Evolutionary conservation across 1,284 basidiomycete species (phyloP).

Genomic region (Apiotrichum gamsii): DNA sequence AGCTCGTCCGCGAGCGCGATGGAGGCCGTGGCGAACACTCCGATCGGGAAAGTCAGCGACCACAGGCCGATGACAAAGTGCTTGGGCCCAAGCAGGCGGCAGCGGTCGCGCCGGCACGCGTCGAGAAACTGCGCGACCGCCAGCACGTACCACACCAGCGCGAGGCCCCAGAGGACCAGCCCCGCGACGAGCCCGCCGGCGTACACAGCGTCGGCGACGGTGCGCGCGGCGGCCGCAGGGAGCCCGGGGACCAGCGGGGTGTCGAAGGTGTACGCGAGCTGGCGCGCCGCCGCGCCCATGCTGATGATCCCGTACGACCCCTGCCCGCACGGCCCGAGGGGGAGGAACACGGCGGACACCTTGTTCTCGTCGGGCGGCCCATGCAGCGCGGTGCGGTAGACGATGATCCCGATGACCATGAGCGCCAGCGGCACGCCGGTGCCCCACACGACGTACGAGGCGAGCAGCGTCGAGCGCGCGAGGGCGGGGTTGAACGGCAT

Average conservation of each 20-base stretch:
- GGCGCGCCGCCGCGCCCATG: constrained; percentile 51
- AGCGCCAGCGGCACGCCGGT: constrained; percentile 52
- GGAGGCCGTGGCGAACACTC: constrained; percentile 60
- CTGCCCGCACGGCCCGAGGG: constrained; percentile 56
- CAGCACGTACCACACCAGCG: constrained; percentile 48
- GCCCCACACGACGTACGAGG: constrained; percentile 50
- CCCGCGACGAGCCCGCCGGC: constrained; percentile 33
- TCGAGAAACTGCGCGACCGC: constrained; percentile 37
- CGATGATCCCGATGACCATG: constrained; percentile 56
- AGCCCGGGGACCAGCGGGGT: constrained; percentile 29
- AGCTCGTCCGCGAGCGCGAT: constrained; percentile 54
- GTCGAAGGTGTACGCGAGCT: constrained; percentile 48
- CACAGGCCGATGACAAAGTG: constrained; percentile 41
- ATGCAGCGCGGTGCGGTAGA: constrained; percentile 49
- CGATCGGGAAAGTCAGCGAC: constrained; percentile 46
- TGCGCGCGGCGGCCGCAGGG: constrained; percentile 25
- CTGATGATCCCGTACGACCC: constrained; percentile 57
- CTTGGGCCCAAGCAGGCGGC: constrained; percentile 17
- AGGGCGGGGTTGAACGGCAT: constrained; percentile 49
- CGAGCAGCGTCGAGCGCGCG: constrained; percentile 55
- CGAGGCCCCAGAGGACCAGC: constrained; percentile 50
- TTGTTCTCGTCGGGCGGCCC: constrained; percentile 49
- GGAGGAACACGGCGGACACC: constrained; percentile 59
- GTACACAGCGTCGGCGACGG: constrained; percentile 49
- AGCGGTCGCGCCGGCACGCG: constrained; percentile 13